Percentiles rank a stretch among this genome's conserved stretches.
Evolutionary conservation across 2,329 filamentous ascomycete species (phyloP).

Genomic region (Plectosphaerella sp.): DNA sequence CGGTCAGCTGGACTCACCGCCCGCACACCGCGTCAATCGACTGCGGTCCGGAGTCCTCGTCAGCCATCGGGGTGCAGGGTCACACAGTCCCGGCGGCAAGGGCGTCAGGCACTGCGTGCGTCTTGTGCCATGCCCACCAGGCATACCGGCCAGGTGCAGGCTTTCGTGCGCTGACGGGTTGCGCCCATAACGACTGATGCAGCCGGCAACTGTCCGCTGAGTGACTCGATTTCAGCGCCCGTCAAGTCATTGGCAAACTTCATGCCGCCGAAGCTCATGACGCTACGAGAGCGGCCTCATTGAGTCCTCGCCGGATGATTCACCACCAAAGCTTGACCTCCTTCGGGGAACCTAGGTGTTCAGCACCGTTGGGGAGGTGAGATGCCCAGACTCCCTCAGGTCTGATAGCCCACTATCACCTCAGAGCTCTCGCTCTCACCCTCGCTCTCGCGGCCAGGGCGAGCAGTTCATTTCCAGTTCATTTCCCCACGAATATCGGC

Average conservation of each 20-base stretch:
- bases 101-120: constrained; percentile 1
- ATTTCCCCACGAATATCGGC: no score
- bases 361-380: not conserved
- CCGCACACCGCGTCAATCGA: not conserved
- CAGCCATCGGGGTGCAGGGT: not conserved
- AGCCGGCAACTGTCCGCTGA: no score
- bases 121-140: not conserved
- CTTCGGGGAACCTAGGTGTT: not conserved
- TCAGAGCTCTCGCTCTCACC: not conserved
- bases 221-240: not conserved
- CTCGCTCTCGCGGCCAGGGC: no score
- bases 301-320: not conserved
- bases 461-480: no score
- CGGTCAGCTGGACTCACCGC: not conserved
- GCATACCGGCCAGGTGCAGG: not conserved
- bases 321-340: not conserved
- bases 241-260: not conserved
- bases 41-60: not conserved
- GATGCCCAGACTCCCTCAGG: not conserved
- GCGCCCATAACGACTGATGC: not conserved
- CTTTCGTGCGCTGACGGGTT: not conserved
- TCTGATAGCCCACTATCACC: not conserved
- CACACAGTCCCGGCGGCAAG: constrained; percentile 1
- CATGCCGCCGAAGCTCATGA: not conserved
- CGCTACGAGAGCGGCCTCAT: not conserved